phyloP scores from a whole-genome alignment of 2,329 filamentous ascomycete genomes.

The Colletotrichum sp. region DNA sequence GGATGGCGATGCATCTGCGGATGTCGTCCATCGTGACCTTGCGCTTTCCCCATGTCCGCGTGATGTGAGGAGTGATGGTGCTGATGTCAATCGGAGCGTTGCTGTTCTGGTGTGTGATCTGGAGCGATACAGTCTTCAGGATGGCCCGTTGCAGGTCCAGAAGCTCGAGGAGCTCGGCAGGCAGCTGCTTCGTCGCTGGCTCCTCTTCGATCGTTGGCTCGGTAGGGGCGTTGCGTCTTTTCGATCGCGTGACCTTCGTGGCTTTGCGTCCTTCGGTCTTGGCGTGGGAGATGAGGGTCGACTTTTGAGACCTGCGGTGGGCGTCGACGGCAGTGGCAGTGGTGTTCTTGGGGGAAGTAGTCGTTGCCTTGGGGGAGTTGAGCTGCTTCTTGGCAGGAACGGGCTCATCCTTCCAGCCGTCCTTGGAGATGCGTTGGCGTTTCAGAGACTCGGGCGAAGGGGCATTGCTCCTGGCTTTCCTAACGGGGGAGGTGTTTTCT shows the following conservation, averaged over 20 bases:
- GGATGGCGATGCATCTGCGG: conserved; percentile 68
- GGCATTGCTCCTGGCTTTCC: not conserved
- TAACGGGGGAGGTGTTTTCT: not conserved
- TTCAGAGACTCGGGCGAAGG: not conserved
- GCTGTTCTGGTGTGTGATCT: conserved; percentile 71
- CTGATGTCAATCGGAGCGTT: conserved; percentile 67
- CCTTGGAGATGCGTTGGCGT: conserved; percentile 13
- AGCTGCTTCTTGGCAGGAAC: conserved; percentile 16
- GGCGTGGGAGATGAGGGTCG: conserved; percentile 29
- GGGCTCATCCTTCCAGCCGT: conserved; percentile 13
- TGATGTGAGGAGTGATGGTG: conserved; percentile 64
- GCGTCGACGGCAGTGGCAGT: not conserved
- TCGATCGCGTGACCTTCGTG: conserved; percentile 19
- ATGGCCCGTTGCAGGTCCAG: conserved; percentile 69
- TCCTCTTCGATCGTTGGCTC: conserved; percentile 27
- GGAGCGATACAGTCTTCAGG: conserved; percentile 69
- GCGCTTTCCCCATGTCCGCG: conserved; percentile 75
- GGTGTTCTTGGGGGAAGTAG: not conserved
- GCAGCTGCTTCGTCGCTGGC: conserved; percentile 41
- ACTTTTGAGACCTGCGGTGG: conserved; percentile 29
- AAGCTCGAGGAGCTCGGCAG: conserved; percentile 60
- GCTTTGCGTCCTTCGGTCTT: conserved; percentile 29
- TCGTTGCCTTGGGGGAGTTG: not conserved
- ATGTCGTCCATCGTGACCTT: conserved; percentile 69
- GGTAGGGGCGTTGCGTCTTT: conserved; percentile 11